Percentiles rank a stretch among this genome's conserved stretches.
These are phyloP conservation scores for Rubus parviflorus DNA, from an alignment of 306 rosid genomes.

Conservation along the genomic window DNA sequence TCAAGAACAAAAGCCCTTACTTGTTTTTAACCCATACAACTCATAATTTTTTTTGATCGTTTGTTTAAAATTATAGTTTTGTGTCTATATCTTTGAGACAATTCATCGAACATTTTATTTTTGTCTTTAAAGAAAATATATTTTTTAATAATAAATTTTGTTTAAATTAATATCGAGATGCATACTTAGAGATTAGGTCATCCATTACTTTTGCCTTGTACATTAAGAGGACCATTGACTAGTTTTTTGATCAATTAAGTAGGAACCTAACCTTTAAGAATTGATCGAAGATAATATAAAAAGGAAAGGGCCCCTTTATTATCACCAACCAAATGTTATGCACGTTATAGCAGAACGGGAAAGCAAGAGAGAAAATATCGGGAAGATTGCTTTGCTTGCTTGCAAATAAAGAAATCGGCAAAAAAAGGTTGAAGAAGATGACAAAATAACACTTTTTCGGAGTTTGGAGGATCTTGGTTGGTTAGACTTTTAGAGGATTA, in stretches of 20 bases:
- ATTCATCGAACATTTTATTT: too few species aligned
- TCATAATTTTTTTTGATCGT: too few species aligned
- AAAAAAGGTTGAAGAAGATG: neutral
- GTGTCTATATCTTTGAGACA: too few species aligned
- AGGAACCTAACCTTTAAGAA: neutral
- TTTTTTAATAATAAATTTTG: too few species aligned
- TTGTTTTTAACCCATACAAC: too few species aligned
- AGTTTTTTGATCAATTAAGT: neutral
- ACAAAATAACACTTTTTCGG: slow-evolving; percentile 5
- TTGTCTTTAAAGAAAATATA: too few species aligned
- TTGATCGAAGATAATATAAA: neutral
- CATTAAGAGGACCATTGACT: neutral
- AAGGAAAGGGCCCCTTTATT: too few species aligned
- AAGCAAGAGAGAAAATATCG: neutral
- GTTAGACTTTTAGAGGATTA: too few species aligned
- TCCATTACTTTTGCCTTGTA: neutral
- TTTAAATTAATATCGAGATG: too few species aligned
- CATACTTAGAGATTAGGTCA: neutral
- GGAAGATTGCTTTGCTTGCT: slow-evolving; percentile 7
- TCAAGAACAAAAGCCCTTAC: too few species aligned
- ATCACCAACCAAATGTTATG: neutral
- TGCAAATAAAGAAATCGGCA: neutral
- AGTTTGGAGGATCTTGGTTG: neutral
- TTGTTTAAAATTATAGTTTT: too few species aligned
- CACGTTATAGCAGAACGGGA: neutral